Evolutionary conservation across 1,139 yeast genomes (phyloP).

Genomic region (Suhomyces anneliseae): DNA sequence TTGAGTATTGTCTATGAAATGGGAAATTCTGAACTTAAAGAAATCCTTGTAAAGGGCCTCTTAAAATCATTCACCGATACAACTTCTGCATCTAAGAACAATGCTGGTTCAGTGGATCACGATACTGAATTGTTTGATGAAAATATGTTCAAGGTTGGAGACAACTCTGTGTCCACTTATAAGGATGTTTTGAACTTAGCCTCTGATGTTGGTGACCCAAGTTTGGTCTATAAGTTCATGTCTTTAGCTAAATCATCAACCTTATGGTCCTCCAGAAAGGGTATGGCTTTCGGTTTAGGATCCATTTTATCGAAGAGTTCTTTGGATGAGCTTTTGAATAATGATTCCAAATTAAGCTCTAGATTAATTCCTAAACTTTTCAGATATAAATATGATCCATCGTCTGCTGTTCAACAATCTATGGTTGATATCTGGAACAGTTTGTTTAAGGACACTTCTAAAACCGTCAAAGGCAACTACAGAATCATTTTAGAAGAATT

Average conservation of each 20-base stretch:
- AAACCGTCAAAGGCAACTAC: slow-evolving; percentile 55
- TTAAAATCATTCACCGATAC: slow-evolving; percentile 78
- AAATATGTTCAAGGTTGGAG: slow-evolving; percentile 75
- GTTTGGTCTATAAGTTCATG: slow-evolving; percentile 92
- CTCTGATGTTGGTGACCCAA: slow-evolving; percentile 93
- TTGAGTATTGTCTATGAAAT: slow-evolving; percentile 76
- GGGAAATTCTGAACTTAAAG: slow-evolving; percentile 69
- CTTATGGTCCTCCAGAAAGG: slow-evolving; percentile 89
- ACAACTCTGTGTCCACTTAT: slow-evolving; percentile 86
- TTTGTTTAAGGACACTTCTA: slow-evolving; percentile 60
- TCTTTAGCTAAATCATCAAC: slow-evolving; percentile 85
- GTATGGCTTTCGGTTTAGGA: slow-evolving; percentile 91
- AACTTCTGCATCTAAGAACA: slow-evolving; percentile 46
- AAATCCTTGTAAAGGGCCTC: slow-evolving; percentile 71
- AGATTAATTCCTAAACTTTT: slow-evolving; percentile 78
- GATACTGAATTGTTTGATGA: slow-evolving; percentile 88
- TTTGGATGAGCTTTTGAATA: slow-evolving; percentile 59
- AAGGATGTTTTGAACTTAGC: slow-evolving; percentile 84
- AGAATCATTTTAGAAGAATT: slow-evolving; percentile 64
- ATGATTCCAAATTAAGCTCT: slow-evolving; percentile 54
- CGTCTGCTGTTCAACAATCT: slow-evolving; percentile 66
- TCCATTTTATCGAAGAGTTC: slow-evolving; percentile 79
- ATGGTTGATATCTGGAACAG: slow-evolving; percentile 91
- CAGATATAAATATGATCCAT: slow-evolving; percentile 86
- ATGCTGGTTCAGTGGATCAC: slow-evolving; percentile 69